phyloP scores from a whole-genome alignment of 306 rosid species.

The Cucurbita ficifolia region DNA sequence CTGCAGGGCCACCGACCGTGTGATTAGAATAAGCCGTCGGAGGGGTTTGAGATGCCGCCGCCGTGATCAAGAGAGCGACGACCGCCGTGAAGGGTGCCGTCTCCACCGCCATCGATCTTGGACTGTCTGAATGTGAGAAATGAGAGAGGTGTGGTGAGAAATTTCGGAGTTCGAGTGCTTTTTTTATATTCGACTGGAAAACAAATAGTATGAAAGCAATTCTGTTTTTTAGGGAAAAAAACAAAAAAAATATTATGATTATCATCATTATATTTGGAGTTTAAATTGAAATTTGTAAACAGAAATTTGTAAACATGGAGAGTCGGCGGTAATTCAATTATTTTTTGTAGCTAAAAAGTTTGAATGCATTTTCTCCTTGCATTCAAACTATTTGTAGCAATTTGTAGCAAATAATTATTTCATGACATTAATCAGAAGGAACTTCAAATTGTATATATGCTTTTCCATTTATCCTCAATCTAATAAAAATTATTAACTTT shows the following conservation, averaged over 20 bases:
- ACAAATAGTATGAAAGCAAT: not conserved
- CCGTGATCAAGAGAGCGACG: conserved; percentile 10
- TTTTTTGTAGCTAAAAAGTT: too few relatives aligned
- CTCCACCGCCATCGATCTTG: conserved; percentile 17
- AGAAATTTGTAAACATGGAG: not conserved
- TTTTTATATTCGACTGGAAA: not conserved
- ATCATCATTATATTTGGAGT: too few relatives aligned
- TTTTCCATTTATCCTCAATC: too few relatives aligned
- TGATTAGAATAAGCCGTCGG: conserved; percentile 42
- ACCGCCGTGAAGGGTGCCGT: conserved; percentile 5
- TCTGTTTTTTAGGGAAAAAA: not conserved
- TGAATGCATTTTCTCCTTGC: too few relatives aligned
- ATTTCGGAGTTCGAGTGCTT: not conserved
- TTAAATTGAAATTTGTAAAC: not conserved
- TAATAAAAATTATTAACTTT: too few relatives aligned
- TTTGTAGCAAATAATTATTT: too few relatives aligned
- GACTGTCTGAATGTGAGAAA: not conserved
- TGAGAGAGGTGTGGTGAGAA: not conserved
- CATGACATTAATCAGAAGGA: too few relatives aligned
- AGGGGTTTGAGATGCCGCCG: conserved; percentile 4
- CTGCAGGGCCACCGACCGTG: conserved; percentile 61
- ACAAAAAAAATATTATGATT: too few relatives aligned
- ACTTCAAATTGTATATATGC: too few relatives aligned
- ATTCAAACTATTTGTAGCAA: too few relatives aligned
- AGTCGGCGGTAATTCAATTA: not conserved